Conservation (phyloP, 1,139 yeast genomes). For the Pichia sp. region DNA sequence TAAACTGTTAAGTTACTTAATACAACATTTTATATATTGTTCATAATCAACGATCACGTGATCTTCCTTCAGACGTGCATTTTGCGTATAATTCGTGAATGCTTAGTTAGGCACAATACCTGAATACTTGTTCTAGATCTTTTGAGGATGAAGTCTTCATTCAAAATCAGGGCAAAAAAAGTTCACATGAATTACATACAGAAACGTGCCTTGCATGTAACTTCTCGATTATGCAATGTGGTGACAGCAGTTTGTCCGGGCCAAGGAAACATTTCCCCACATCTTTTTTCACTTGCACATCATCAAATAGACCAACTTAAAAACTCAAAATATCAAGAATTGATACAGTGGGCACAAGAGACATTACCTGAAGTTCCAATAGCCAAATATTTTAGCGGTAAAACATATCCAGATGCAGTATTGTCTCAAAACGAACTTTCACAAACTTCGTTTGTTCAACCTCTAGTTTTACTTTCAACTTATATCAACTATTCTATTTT, state of each 20-base stretch:
- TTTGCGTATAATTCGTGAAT: no score
- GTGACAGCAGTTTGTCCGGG: slow-evolving; percentile 18
- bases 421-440: slow-evolving; percentile 16
- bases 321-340: slow-evolving; percentile 3
- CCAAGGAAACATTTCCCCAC: slow-evolving; percentile 18
- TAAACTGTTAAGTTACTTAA: slow-evolving; percentile 30
- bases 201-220: slow-evolving; percentile 2
- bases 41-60: neutral
- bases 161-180: neutral
- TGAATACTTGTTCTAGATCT: no score
- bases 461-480: slow-evolving; percentile 31
- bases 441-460: slow-evolving; percentile 34
- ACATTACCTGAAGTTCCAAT: slow-evolving; percentile 11
- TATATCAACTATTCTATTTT: slow-evolving; percentile 24
- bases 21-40: no score
- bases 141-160: no score
- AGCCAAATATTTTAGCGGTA: slow-evolving; percentile 5
- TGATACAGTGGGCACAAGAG: slow-evolving; percentile 6
- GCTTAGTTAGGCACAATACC: no score
- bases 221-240: neutral
- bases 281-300: slow-evolving; percentile 16
- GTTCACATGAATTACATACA: neutral
- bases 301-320: slow-evolving; percentile 10
- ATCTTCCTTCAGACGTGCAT: no score
- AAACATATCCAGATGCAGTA: slow-evolving; percentile 5